A percentile compares a stretch with the other conserved stretches of the same genome.
Conservation (phyloP, 352 stramenopile species). For the Phytophthora boehmeriae region DNA sequence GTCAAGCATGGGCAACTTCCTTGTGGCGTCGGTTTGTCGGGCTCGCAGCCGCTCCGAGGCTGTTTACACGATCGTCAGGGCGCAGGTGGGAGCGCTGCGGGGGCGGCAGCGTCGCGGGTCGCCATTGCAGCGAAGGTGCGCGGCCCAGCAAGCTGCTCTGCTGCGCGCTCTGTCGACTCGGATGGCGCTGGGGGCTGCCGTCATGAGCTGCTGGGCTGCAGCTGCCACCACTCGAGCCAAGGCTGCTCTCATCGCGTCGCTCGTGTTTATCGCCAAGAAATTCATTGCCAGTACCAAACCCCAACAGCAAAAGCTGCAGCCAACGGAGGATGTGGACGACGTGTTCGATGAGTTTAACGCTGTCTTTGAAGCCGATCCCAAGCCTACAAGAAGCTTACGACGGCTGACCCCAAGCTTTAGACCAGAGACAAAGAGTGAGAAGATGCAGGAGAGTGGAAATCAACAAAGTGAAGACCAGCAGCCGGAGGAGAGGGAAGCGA, state of each 20-base stretch:
- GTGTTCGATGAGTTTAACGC: constrained; percentile 42
- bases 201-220: constrained; percentile 27
- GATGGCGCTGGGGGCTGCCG: constrained; percentile 26
- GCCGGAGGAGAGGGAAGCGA: constrained; percentile 16
- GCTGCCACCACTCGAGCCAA: constrained; percentile 27
- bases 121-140: constrained; percentile 30
- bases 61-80: constrained; percentile 30
- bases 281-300: constrained; percentile 20
- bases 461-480: constrained; percentile 7
- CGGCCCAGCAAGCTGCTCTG: constrained; percentile 35
- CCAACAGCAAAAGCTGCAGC: constrained; percentile 11
- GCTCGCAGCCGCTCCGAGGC: constrained; percentile 35
- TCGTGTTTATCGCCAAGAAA: constrained; percentile 43
- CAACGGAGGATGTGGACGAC: constrained; percentile 23
- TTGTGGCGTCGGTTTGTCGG: constrained; percentile 34
- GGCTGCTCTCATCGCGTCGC: constrained; percentile 28
- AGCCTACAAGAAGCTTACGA: constrained; percentile 21
- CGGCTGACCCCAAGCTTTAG: constrained; percentile 22
- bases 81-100: constrained; percentile 22
- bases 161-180: constrained; percentile 26
- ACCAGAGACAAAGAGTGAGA: constrained; percentile 8
- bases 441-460: not conserved
- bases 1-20: constrained; percentile 35
- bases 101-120: constrained; percentile 18
- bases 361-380: constrained; percentile 29